phyloP scores from a whole-genome alignment of 1,139 yeast genomes.

The Zygoascus sp. region DNA sequence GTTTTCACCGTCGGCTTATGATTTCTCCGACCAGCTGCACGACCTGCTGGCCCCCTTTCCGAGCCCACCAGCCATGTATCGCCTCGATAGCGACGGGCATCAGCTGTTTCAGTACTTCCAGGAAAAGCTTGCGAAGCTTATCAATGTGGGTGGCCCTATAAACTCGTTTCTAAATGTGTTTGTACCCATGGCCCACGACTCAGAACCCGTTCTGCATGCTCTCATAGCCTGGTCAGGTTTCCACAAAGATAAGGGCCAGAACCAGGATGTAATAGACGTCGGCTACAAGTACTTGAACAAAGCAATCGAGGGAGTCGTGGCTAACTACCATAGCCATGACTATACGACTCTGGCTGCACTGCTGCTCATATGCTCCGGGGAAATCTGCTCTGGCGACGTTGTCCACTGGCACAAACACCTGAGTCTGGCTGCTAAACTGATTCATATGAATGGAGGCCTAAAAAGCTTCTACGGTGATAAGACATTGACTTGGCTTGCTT shows the following conservation, averaged over 20 bases:
- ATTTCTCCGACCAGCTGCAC: neutral
- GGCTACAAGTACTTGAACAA: slow-evolving; percentile 33
- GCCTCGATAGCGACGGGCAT: slow-evolving; percentile 43
- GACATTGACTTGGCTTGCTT: slow-evolving; percentile 66
- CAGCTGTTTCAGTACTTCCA: slow-evolving; percentile 62
- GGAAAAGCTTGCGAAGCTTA: slow-evolving; percentile 51
- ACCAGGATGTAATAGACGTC: slow-evolving; percentile 33
- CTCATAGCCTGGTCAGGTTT: slow-evolving; percentile 77
- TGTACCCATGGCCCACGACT: slow-evolving; percentile 69
- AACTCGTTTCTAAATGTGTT: slow-evolving; percentile 71
- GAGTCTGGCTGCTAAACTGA: slow-evolving; percentile 27
- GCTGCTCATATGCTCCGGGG: slow-evolving; percentile 46
- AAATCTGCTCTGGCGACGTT: slow-evolving; percentile 30
- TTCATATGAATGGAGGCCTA: slow-evolving; percentile 27
- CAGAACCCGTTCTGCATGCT: slow-evolving; percentile 63
- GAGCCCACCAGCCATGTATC: neutral
- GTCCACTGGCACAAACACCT: slow-evolving; percentile 31
- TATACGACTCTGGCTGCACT: slow-evolving; percentile 56
- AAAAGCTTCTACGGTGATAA: slow-evolving; percentile 47
- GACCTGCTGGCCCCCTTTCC: slow-evolving; percentile 3
- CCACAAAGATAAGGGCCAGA: slow-evolving; percentile 44
- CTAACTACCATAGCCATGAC: slow-evolving; percentile 25
- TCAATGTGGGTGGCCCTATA: slow-evolving; percentile 57
- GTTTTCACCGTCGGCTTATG: slow-evolving; percentile 1
- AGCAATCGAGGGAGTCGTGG: slow-evolving; percentile 27